Conservation (phyloP, 768 basidiomycete species). For the Candolleomyces eurysporus region DNA sequence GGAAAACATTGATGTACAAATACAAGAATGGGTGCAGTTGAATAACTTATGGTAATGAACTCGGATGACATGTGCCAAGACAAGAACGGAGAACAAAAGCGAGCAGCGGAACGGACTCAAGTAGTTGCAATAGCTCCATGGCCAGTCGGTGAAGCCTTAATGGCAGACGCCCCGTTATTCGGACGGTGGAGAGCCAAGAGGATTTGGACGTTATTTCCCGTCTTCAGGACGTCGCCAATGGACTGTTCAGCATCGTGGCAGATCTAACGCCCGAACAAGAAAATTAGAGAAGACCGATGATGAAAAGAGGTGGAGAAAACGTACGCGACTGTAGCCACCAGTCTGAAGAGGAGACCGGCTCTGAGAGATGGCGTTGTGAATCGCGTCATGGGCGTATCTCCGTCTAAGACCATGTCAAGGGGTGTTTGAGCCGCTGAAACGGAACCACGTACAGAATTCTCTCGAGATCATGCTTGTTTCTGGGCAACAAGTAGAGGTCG, state of each 20-base stretch:
- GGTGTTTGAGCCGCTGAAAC: constrained; percentile 2
- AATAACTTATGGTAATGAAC: not conserved
- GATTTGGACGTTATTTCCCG: constrained; percentile 60
- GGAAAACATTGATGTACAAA: not conserved
- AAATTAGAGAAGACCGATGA: not conserved
- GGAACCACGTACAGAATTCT: constrained; percentile 58
- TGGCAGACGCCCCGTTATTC: constrained; percentile 20
- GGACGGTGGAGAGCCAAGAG: constrained; percentile 63
- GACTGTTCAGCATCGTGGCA: constrained; percentile 72
- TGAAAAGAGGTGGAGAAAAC: constrained; percentile 13
- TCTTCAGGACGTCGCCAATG: constrained; percentile 65
- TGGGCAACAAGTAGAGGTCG: constrained; percentile 70
- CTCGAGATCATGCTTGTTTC: constrained; percentile 64
- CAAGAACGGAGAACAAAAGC: not conserved
- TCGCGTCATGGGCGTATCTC: constrained; percentile 75
- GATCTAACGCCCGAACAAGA: constrained; percentile 39
- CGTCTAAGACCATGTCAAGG: constrained; percentile 40
- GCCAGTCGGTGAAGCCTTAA: constrained; percentile 29
- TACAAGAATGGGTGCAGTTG: not conserved
- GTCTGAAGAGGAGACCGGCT: constrained; percentile 62
- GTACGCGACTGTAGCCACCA: constrained; percentile 48
- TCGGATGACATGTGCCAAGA: not conserved
- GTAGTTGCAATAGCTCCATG: not conserved
- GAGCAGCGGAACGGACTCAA: not conserved
- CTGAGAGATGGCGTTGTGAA: constrained; percentile 76